A percentile compares a stretch with the other conserved stretches of the same genome.
These are phyloP conservation scores for Myriosclerotinia scirpicola DNA, from an alignment of 2,329 filamentous ascomycete species.

Conservation along the genomic window DNA sequence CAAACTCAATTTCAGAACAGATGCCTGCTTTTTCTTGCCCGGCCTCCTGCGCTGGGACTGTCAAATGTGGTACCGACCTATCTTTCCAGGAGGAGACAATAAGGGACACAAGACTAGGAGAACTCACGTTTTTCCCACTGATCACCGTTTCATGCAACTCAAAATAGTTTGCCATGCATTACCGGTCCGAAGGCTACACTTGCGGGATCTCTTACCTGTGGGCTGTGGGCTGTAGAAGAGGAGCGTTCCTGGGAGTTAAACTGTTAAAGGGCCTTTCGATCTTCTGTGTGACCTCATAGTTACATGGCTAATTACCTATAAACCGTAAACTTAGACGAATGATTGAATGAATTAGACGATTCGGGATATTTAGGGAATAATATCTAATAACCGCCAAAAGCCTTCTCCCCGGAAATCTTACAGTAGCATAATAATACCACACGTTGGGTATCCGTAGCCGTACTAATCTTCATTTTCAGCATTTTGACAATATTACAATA, in stretches of 20 bases:
- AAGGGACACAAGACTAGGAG: background rate
- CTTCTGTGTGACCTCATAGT: background rate
- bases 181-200: background rate
- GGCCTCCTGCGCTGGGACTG: too few species aligned
- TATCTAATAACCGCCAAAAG: background rate
- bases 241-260: too few species aligned
- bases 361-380: background rate
- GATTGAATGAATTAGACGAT: background rate
- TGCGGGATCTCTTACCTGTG: background rate
- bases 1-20: background rate
- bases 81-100: background rate
- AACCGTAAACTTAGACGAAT: background rate
- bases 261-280: background rate
- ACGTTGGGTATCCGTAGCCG: too few species aligned
- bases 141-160: constrained; percentile 9
- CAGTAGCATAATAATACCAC: too few species aligned
- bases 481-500: background rate
- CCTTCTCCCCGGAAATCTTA: background rate
- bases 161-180: background rate
- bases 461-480: background rate
- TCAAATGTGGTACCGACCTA: background rate
- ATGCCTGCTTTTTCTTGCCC: background rate
- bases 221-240: background rate
- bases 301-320: background rate
- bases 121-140: background rate